phyloP scores from a whole-genome alignment of 768 basidiomycete genomes.

The Hebeloma cylindrosporum region DNA sequence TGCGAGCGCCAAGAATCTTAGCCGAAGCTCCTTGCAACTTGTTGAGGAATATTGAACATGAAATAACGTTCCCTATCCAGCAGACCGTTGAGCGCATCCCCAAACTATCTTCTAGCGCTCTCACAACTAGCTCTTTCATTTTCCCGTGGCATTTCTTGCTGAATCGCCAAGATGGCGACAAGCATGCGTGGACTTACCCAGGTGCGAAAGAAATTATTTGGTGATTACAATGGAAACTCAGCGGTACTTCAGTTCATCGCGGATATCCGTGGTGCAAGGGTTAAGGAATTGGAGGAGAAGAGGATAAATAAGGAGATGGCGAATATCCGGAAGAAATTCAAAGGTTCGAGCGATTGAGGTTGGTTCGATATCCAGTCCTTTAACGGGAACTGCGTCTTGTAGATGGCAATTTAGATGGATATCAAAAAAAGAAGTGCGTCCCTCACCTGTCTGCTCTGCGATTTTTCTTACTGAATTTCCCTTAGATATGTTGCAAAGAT shows the following conservation, averaged over 20 bases:
- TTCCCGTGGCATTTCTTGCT: not conserved
- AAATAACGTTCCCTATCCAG: too few species aligned
- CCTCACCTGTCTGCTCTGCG: not conserved
- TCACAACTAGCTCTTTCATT: not conserved
- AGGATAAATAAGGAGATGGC: conserved; percentile 99
- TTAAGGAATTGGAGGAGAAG: conserved; percentile 97
- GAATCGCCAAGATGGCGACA: conserved; percentile 65
- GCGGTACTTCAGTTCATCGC: conserved; percentile 80
- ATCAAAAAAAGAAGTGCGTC: conserved; percentile 88
- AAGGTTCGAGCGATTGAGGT: conserved; percentile 53
- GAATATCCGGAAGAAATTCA: conserved; percentile 98
- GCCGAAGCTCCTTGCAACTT: too few species aligned
- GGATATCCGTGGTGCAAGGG: conserved; percentile 95
- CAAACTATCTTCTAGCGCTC: not conserved
- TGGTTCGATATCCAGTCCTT: not conserved
- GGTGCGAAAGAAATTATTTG: conserved; percentile 45
- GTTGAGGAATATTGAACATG: too few species aligned
- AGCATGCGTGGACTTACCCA: conserved; percentile 92
- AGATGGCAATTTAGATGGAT: conserved; percentile 87
- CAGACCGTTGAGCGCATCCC: too few species aligned
- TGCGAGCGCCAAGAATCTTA: too few species aligned
- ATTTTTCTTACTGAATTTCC: conserved; percentile 1
- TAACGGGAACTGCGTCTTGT: conserved; percentile 10
- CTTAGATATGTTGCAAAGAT: conserved; percentile 96
- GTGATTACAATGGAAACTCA: conserved; percentile 12